Evolutionary conservation across 495 filamentous ascomycete genomes (phyloP), one percentile per base, ranked within the genome.

Genomic region (Xylaria sp.): DNA sequence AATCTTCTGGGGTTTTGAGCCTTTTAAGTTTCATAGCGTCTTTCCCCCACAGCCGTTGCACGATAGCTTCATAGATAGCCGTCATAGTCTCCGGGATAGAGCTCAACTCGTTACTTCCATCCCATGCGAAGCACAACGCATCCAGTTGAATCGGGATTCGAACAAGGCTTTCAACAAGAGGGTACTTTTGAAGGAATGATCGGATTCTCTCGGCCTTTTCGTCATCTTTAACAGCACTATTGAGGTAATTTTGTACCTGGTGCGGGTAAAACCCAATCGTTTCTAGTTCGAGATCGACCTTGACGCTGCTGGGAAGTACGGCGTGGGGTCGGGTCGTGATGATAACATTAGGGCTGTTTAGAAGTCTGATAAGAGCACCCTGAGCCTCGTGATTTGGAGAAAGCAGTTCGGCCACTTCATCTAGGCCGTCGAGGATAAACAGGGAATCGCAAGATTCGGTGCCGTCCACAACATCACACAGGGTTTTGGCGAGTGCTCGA

Each of bases 381-480:
- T 1, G 4, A 6, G 26, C 9, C 9, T 2, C 24, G 14, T 17
- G 5, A 12, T 57, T 12, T 5, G 5, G 2, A 33, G 6, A 33
- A 1, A 57, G 33, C 5, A 29, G n/a, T 31, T 57, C n/a, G 14
- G 53, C 5, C 24, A 57, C 24, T 21, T 57, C 53, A 17, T 57
- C 53, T 33, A 57, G 29, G 11, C 53, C 53, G 17, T 57, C 53
- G 15, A 57, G 53, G 26, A 57, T 21, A 57, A 57, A 57, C 26
- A 57, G 35, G 3, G 35, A 37, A 37, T 37, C 3, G 35, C 35
- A 7, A 7, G 2, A 24, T 3, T 37, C 35, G 7, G 35, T 37
- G 3, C 7, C 7, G 3, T 37, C 7, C 3, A 37, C 35, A 3
- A 7, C 35, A 37, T 37, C 35, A 3, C 35, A 37, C 7, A 37